Base-by-base conservation (phyloP, 306 rosid species). In the Prunus fruticosa region DNA sequence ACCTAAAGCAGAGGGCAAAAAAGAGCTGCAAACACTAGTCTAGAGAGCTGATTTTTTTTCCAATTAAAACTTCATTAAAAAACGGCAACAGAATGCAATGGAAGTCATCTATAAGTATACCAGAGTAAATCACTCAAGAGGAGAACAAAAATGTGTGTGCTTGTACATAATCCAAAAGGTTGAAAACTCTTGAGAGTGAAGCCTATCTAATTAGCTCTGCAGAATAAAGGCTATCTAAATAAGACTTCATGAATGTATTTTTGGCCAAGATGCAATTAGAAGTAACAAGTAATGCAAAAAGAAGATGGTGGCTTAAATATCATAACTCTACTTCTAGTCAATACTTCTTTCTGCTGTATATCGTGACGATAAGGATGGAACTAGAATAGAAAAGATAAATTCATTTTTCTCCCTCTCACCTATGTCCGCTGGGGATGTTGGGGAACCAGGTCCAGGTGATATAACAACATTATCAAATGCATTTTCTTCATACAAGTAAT, bases 381-480 rank as follows among this genome's bases (percentile, higher is more conserved):
- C 53, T 63, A 65, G 47, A 32, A 52, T 16, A 72, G 69, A 65
- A 34, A 64, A n/a, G 56, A 81, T 10, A 78, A 49, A 62, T 61
- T 43, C 45, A 79, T 60, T 54, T 61, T 25, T 30, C 20, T 62
- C 41, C 82, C 67, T 74, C 93, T 83, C 76, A 96, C 99, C 99
- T 86, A 96, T 87, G 83, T 96, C 98, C 57, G 84, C 78, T 0
- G 96, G 84, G 85, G 92, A 89, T 71, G 90, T 76, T 34, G 99
- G 99, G 77, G 99, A 87, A 78, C 99, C 98, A 58, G 99, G 99
- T 80, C 99, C 99, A 64, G 99, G 99, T 60, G 99, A 96, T 85
- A 96, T 92, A 81, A 96, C 99, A 76, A 96, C 81, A 81, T 92
- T 96, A 83, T 96, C 99, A 89, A 96, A 96, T 69, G 93, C 91